phyloP scores from a whole-genome alignment of 2,329 filamentous ascomycete species.

The Aspergillus hiratsukae region DNA sequence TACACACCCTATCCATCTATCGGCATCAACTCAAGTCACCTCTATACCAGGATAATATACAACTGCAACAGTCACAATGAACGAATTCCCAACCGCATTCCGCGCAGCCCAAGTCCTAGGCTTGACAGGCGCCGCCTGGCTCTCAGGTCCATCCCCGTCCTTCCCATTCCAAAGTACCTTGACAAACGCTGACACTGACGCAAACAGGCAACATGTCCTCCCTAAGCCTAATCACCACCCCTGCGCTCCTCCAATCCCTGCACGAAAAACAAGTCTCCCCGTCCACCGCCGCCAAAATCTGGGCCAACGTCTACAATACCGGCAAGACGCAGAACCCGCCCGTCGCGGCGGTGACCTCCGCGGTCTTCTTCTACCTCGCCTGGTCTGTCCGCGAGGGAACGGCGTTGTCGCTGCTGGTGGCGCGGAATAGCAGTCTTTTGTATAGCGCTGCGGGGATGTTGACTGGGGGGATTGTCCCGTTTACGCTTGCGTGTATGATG shows the following conservation, averaged over 20 bases:
- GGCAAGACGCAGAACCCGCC: conserved; percentile 23
- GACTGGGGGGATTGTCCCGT: conserved; percentile 31
- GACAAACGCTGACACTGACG: neutral
- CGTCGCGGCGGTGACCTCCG: conserved; percentile 17
- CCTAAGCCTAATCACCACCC: conserved; percentile 22
- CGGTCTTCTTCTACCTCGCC: conserved; percentile 26
- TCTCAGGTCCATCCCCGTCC: conserved; percentile 13
- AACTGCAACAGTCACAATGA: conserved; percentile 10
- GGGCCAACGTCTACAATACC: conserved; percentile 16
- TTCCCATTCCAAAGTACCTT: neutral
- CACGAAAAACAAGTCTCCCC: conserved; percentile 6
- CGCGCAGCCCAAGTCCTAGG: conserved; percentile 25
- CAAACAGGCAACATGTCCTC: conserved; percentile 23
- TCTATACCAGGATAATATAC: neutral
- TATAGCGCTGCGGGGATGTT: conserved; percentile 27
- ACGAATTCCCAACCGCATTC: conserved; percentile 9
- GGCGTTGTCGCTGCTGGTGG: conserved; percentile 10
- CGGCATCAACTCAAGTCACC: neutral
- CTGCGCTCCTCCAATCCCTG: conserved; percentile 20
- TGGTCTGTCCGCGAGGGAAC: conserved; percentile 19
- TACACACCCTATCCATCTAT: too few species aligned
- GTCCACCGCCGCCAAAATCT: conserved; percentile 12
- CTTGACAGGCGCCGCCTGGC: conserved; percentile 26
- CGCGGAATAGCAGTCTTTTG: conserved; percentile 8
- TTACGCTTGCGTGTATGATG: conserved; percentile 26